phyloP scores from a whole-genome alignment of 768 basidiomycete genomes.

The Cystofilobasidium macerans region DNA sequence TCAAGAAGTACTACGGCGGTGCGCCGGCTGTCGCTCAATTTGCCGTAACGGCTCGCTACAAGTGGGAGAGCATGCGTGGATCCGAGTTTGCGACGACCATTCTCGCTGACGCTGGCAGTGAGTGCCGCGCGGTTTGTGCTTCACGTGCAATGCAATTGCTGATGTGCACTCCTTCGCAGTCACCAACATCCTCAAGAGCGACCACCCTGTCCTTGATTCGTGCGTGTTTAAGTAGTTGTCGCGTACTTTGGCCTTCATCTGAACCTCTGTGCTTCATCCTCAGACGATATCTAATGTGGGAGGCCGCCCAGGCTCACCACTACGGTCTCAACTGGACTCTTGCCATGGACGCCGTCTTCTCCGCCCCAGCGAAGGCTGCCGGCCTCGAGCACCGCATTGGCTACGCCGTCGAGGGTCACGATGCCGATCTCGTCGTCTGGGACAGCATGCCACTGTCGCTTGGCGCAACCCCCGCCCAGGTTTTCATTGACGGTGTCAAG shows the following conservation, averaged over 20 bases:
- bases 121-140: no score
- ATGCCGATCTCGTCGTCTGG: conserved; percentile 58
- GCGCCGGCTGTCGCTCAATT: conserved; percentile 53
- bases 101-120: conserved; percentile 53
- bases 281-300: conserved; percentile 59
- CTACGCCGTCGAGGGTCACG: conserved; percentile 56
- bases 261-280: no score
- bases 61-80: conserved; percentile 67
- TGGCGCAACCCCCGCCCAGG: conserved; percentile 68
- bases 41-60: conserved; percentile 38
- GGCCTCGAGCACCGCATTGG: conserved; percentile 70
- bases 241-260: no score
- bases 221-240: conserved; percentile 34
- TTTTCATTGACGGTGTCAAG: conserved; percentile 72
- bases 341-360: conserved; percentile 50
- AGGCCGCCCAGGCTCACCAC: conserved; percentile 65
- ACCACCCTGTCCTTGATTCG: conserved; percentile 46
- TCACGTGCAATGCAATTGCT: no score
- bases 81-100: conserved; percentile 69
- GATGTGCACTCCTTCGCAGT: no score
- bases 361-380: conserved; percentile 57
- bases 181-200: conserved; percentile 56
- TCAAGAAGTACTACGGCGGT: conserved; percentile 62
- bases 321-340: conserved; percentile 56
- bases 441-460: conserved; percentile 57